phyloP scores from a whole-genome alignment of 345 rosid species.

The Syzygium aqueum region DNA sequence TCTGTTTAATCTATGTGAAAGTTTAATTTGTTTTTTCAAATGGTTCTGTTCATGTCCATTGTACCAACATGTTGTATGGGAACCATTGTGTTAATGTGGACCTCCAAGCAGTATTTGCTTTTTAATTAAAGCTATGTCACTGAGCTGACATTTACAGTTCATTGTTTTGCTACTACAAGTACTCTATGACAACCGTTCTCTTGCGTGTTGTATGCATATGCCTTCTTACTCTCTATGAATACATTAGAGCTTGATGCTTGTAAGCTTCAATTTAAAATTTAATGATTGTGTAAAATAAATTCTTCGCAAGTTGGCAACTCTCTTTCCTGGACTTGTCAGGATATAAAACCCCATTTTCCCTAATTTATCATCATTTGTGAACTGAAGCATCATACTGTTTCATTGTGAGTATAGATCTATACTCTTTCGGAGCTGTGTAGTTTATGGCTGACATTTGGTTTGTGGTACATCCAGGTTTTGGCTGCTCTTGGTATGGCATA shows the following conservation, averaged over 20 bases:
- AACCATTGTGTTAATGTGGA: background rate
- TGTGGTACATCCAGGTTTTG: slow-evolving; percentile 55
- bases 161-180: background rate
- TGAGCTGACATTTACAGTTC: background rate
- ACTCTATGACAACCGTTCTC: background rate
- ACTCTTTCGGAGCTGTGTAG: background rate
- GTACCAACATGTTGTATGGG: background rate
- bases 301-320: background rate
- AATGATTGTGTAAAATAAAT: background rate
- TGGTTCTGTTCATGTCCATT: background rate
- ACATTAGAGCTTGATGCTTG: background rate
- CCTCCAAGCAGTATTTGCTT: background rate
- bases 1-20: background rate
- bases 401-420: background rate
- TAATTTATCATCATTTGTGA: background rate
- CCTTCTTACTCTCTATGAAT: background rate
- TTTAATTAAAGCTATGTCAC: background rate
- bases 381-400: background rate
- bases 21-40: background rate
- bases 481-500: slow-evolving; percentile 87
- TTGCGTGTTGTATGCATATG: background rate
- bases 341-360: background rate
- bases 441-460: background rate
- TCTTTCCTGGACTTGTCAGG: background rate
- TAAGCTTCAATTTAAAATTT: background rate